Conservation (phyloP, 345 rosid genomes). For the Stellera chamaejasme region DNA sequence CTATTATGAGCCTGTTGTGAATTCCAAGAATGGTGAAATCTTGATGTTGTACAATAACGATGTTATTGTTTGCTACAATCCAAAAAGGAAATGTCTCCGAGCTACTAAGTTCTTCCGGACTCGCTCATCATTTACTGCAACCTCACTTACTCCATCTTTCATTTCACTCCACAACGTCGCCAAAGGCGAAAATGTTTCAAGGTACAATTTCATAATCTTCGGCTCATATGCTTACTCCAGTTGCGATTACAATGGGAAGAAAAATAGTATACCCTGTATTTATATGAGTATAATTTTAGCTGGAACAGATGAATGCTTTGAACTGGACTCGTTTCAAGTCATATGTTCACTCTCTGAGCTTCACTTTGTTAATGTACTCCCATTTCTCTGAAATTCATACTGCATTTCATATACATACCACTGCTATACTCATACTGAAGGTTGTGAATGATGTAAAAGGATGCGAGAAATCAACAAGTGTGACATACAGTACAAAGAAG, state of each 20-base stretch:
- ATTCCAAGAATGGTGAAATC: slow-evolving; percentile 13
- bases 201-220: slow-evolving; percentile 1
- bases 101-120: slow-evolving; percentile 1
- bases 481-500: slow-evolving; percentile 4
- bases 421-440: too few relatives aligned
- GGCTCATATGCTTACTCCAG: not conserved
- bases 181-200: slow-evolving; percentile 8
- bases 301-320: too few relatives aligned
- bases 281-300: too few relatives aligned
- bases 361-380: too few relatives aligned
- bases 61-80: slow-evolving; percentile 8
- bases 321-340: too few relatives aligned
- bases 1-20: slow-evolving; percentile 4
- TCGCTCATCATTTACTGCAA: slow-evolving; percentile 8
- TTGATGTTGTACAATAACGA: slow-evolving; percentile 7
- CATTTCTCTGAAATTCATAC: too few relatives aligned
- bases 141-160: slow-evolving; percentile 7
- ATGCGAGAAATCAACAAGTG: not conserved
- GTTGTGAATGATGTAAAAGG: not conserved
- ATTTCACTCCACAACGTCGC: slow-evolving; percentile 9
- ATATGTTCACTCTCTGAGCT: too few relatives aligned
- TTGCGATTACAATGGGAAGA: too few relatives aligned
- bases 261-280: too few relatives aligned
- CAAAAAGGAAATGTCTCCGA: not conserved
- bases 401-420: too few relatives aligned